Percentiles rank a stretch among this genome's conserved stretches.
phyloP scores from a whole-genome alignment of 2,329 filamentous ascomycete species.

The Fusarium drepaniforme region DNA sequence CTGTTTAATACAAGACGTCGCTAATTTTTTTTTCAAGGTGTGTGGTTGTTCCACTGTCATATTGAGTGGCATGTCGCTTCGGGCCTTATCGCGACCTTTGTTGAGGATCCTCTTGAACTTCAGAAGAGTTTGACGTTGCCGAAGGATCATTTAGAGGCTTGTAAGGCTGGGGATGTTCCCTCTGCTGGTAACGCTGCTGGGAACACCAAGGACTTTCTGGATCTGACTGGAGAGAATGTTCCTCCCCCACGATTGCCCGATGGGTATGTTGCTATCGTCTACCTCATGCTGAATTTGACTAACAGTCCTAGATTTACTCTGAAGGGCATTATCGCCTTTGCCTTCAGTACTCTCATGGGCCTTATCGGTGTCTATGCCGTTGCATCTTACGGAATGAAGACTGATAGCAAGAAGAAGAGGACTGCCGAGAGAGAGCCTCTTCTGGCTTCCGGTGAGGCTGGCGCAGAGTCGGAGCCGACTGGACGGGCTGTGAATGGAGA shows the following conservation, averaged over 20 bases:
- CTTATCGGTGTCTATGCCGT: slow-evolving; percentile 77
- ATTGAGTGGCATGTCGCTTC: slow-evolving; percentile 82
- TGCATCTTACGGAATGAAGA: slow-evolving; percentile 69
- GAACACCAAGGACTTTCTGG: slow-evolving; percentile 72
- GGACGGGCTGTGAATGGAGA: neutral
- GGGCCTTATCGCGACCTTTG: slow-evolving; percentile 74
- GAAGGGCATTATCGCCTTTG: slow-evolving; percentile 78
- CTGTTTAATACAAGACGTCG: rapidly evolving
- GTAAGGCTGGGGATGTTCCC: slow-evolving; percentile 63
- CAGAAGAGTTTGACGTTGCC: slow-evolving; percentile 73
- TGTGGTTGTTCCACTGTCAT: slow-evolving; percentile 85
- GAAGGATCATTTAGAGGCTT: slow-evolving; percentile 67
- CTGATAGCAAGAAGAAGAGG: slow-evolving; percentile 19
- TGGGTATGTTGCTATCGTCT: slow-evolving; percentile 59
- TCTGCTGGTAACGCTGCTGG: slow-evolving; percentile 80
- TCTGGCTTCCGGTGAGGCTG: slow-evolving; percentile 22
- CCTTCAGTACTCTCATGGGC: slow-evolving; percentile 77
- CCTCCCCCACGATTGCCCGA: slow-evolving; percentile 68
- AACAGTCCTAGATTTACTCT: slow-evolving; percentile 68
- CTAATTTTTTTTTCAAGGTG: slow-evolving; percentile 49
- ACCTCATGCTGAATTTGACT: neutral
- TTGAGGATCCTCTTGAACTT: slow-evolving; percentile 72
- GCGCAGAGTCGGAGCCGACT: neutral
- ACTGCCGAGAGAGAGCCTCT: slow-evolving; percentile 41
- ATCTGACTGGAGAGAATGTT: slow-evolving; percentile 72